These are phyloP conservation scores for Aspergillus japonicus DNA, from an alignment of 2,329 filamentous ascomycete genomes.

Conservation along the genomic window DNA sequence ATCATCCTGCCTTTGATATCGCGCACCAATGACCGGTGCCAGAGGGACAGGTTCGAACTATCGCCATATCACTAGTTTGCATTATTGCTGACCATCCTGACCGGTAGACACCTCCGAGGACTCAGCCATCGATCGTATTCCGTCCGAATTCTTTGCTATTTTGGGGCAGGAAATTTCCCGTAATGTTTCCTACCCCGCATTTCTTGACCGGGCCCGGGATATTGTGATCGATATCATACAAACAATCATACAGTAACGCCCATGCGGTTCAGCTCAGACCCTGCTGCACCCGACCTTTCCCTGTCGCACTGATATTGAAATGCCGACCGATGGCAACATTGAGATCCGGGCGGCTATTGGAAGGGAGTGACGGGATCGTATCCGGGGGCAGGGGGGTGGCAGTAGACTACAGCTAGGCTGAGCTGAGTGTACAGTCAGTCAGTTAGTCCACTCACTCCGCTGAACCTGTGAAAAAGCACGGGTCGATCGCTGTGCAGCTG, in stretches of 20 bases:
- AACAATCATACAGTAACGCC: slow-evolving; percentile 5
- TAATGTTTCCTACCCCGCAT: slow-evolving; percentile 17
- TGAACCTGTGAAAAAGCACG: slow-evolving; percentile 1
- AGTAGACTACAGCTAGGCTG: neutral
- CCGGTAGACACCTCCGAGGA: slow-evolving; percentile 4
- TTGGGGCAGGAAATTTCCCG: neutral
- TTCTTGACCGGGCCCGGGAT: slow-evolving; percentile 5
- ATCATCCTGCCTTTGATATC: neutral
- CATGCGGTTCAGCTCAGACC: neutral
- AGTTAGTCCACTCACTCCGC: neutral
- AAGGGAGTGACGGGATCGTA: neutral
- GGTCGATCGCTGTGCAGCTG: neutral
- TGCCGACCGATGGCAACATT: slow-evolving; percentile 1
- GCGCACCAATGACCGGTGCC: neutral
- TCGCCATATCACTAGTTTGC: neutral
- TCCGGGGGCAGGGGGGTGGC: neutral
- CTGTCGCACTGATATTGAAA: slow-evolving; percentile 5
- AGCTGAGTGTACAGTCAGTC: too few species aligned
- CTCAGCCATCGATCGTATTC: neutral
- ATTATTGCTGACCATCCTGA: neutral
- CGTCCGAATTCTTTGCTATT: neutral
- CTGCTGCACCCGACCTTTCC: neutral
- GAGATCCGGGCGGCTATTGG: neutral
- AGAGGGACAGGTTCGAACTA: neutral
- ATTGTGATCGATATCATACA: neutral